Evolutionary conservation across 1,284 basidiomycete species (phyloP), one percentile per base, ranked within the genome.

Genomic region (Microbotryum intermedium): DNA sequence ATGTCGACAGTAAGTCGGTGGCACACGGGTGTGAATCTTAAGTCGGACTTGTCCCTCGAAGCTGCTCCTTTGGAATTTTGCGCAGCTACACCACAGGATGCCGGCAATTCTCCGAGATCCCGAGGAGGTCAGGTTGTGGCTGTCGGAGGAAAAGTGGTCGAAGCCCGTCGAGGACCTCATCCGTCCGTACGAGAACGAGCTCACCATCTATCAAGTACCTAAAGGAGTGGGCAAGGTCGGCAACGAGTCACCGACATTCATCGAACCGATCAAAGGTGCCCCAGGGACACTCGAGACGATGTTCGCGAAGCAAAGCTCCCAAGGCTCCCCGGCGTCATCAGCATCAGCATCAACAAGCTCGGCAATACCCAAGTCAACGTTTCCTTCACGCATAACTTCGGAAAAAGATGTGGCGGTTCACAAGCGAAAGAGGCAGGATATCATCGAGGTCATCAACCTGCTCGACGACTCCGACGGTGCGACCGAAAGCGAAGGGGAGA

Each of bases 141-240:
- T 97, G 11, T 82, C 80, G 10, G 79, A 80, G 2, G 79, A 80
- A 53, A 75, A 72, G 25, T 90, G 86, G 89, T 71, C 74, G 8
- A 79, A 81, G 39, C 70, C 67, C 59, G 80, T 87, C 29, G 80
- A 75, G 45, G 79, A 80, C 47, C 74, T 97, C 21, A 78, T 94
- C 26, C 78, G 80, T 52, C 85, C 90, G 0, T 85, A 84, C 69
- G 73, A 79, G 20, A 82, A 84, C n/a, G 53, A 71, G 5, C 77
- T 95, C 3, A 82, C 86, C 61, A 89, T 87, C 69, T 97, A 94
- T 72, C 83, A 84, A 58, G 93, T 97, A 1, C 88, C 90, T 0
- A 83, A 82, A 62, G 91, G 95, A 77, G 85, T 97, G 0, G 92
- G 92, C 1, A 94, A 88, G 76, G 86, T 95, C 4, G 89, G 90